Evolutionary conservation across 495 filamentous ascomycete species (phyloP).

Genomic region (Elasticomyces elasticus): DNA sequence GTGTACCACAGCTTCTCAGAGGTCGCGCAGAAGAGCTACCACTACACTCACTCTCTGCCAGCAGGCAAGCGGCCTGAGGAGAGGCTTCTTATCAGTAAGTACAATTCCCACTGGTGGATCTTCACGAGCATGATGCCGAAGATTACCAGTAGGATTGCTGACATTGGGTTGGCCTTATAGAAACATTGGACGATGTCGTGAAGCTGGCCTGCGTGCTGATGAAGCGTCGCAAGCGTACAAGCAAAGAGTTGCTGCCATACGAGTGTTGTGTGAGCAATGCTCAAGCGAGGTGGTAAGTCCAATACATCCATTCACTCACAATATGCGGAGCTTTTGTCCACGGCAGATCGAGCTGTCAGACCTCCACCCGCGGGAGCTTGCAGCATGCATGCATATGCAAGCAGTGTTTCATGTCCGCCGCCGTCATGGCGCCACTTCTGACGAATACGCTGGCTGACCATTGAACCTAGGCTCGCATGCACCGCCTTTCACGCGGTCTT

Average conservation of each 20-base stretch:
- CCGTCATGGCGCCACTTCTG: background rate
- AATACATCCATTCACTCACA: background rate
- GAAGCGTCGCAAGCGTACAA: constrained; percentile 42
- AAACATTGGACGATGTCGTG: constrained; percentile 56
- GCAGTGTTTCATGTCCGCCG: background rate
- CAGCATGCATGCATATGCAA: background rate
- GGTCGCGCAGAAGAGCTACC: constrained; percentile 73
- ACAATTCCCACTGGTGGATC: background rate
- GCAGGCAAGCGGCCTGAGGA: constrained; percentile 42
- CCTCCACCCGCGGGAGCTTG: no score
- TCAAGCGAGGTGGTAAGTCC: constrained; percentile 59
- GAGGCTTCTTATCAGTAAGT: constrained; percentile 52
- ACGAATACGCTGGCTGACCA: background rate
- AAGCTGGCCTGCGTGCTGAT: constrained; percentile 56
- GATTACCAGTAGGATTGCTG: background rate
- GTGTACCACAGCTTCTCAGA: constrained; percentile 65
- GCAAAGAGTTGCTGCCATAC: constrained; percentile 40
- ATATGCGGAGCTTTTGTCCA: no score
- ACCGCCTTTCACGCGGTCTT: constrained; percentile 30
- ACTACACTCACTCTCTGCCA: constrained; percentile 58
- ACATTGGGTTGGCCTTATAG: constrained; percentile 28
- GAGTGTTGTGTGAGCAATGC: constrained; percentile 48
- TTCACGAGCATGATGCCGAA: no score
- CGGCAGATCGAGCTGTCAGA: no score
- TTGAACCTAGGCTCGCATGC: constrained; percentile 29